Base-by-base conservation (phyloP, 2,329 filamentous ascomycete genomes). In the Botrytis pseudocinerea region DNA sequence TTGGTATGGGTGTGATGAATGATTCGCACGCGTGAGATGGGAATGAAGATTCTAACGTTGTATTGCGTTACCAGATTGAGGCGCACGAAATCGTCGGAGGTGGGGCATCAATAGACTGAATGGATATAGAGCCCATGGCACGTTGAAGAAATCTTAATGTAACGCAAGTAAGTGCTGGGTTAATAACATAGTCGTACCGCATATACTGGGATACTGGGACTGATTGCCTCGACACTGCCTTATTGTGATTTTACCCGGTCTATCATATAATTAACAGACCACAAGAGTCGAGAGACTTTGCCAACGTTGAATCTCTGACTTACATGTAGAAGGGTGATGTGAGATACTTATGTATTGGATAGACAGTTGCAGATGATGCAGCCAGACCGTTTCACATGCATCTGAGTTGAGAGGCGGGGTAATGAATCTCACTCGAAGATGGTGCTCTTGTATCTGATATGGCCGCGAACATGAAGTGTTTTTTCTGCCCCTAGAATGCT, bases 301-400 rank as follows among this genome's bases (percentile, higher is more conserved):
- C 61, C 70, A 60, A 51, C 28, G 40, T 60, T 46, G 22, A 38
- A 35, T 40, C 7, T 61, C 46, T 69, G 62, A 72, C 40, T 40
- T 38, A 72, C 25, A 57, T 57, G 35, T 59, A 32, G 4, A 69
- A 48, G 51, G 70, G 51, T 69, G 62, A 72, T 25, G 70, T 60
- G 62, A 25, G 51, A 54, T 51, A 25, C 28, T 60, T 59, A 25
- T 35, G 57, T 63, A 69, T 72, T 72, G 70, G 70, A 68, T 35
- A 69, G 59, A 64, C 10, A 60, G 32, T 62, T 69, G 70, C 71
- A 73, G 65, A 70, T 73, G 71, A 73, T 73, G 71, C 71, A 73
- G 65, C 54, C 65, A 70, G 71, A 54, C 71, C 71, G 71, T 73
- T 73, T 73, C 71, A 69, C 65, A 63, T 62, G 71, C 71, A 73